Base-by-base conservation (phyloP, 1,284 basidiomycete species). In the Ganoderma sinense region DNA sequence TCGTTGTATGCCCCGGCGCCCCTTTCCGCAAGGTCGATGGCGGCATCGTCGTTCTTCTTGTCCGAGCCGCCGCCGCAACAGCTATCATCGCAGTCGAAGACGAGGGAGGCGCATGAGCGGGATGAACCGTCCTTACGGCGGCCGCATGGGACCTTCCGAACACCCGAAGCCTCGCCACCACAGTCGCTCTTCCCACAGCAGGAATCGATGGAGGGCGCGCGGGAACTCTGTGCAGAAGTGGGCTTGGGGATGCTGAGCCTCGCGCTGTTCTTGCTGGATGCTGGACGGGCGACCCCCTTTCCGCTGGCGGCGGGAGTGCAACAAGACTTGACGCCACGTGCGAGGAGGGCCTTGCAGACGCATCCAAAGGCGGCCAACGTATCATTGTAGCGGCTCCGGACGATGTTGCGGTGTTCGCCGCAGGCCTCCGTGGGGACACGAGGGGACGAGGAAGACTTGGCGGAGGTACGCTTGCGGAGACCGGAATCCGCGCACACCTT, bases 361-460 rank as follows among this genome's bases (percentile, higher is more conserved):
- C 79, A 80, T 6, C 79, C 79, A 60, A 79, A 80, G 40, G 77
- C 76, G 5, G 78, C 67, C 10, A 80, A 71, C 4, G 78, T 78
- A 59, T 78, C 77, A 51, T 73, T 74, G 63, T 79, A 75, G 59
- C 79, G 77, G 64, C 65, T 78, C 31, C 71, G 76, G 10, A 76
- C 79, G 51, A 77, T 73, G 26, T 74, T 75, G 66, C 68, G 76
- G 70, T 80, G 78, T 59, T 77, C 73, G 33, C 75, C 75, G 55
- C 79, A 80, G 13, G 79, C 77, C 39, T 76, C 71, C 60, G 74
- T 68, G 10, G 76, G 77, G 29, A 69, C 39, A 1, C 45, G 29
- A n/a, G 61, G 31, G 23, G 64, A 11, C 11, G 43, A 65, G 36
- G 62, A 18, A 8, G 56, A 55, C 39, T 58, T 71, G 23, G 48